Percentiles rank a stretch among this genome's conserved stretches.
Conservation (phyloP, 768 basidiomycete species). For the Exidia glandulosa region DNA sequence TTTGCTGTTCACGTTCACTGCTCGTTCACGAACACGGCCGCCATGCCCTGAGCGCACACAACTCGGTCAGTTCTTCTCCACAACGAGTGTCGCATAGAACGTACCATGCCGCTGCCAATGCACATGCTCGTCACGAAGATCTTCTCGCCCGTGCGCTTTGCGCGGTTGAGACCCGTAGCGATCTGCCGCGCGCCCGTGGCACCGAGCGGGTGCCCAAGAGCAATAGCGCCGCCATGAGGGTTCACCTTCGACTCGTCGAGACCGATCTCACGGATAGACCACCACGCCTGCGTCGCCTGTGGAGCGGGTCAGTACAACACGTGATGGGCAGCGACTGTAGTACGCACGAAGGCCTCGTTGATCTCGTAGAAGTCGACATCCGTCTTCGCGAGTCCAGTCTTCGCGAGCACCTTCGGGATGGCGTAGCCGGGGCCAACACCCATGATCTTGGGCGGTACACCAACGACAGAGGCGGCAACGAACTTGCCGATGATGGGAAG, state of each 20-base stretch:
- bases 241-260: conserved; percentile 76
- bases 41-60: conserved; percentile 78
- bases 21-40: conserved; percentile 76
- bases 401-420: conserved; percentile 61
- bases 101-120: conserved; percentile 69
- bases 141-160: conserved; percentile 63
- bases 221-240: conserved; percentile 79
- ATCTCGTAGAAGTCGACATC: conserved; percentile 90
- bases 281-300: conserved; percentile 57
- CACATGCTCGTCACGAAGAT: conserved; percentile 90
- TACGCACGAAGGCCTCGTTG: conserved; percentile 90
- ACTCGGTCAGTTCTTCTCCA: too few species aligned
- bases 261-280: conserved; percentile 54
- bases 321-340: too few species aligned
- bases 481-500: conserved; percentile 86
- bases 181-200: conserved; percentile 78
- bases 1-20: conserved; percentile 29
- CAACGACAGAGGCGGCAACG: conserved; percentile 54
- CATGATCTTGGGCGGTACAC: conserved; percentile 83
- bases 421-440: conserved; percentile 86
- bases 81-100: too few species aligned
- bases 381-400: conserved; percentile 47
- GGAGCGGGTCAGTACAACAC: too few species aligned
- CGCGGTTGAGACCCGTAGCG: conserved; percentile 72
- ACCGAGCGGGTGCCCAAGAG: conserved; percentile 80